phyloP scores from a whole-genome alignment of 208 protist genomes.

The Crithidia brevicula region DNA sequence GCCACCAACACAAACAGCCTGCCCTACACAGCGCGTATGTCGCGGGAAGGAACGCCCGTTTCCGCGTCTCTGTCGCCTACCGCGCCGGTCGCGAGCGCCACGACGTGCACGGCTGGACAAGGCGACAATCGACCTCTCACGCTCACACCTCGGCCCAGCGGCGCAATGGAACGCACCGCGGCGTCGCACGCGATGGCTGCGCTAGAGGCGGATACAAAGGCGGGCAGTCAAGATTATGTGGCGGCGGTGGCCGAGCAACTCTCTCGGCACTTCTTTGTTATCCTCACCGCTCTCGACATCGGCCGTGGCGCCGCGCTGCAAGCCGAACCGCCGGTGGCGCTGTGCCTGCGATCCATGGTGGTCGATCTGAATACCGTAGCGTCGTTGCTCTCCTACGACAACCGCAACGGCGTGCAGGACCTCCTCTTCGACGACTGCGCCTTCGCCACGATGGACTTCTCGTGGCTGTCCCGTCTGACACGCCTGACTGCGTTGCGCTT shows the following conservation, averaged over 20 bases:
- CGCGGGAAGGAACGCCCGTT: constrained; percentile 12
- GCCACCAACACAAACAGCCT: constrained; percentile 17
- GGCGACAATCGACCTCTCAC: background rate
- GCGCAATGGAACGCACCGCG: background rate
- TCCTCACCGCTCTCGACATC: constrained; percentile 36
- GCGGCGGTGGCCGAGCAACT: constrained; percentile 31
- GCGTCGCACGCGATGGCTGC: background rate
- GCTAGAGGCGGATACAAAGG: constrained; percentile 1
- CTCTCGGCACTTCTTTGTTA: constrained; percentile 26
- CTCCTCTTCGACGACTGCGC: constrained; percentile 45
- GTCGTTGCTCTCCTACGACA: constrained; percentile 34
- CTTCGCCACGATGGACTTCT: constrained; percentile 29
- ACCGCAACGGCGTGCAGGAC: constrained; percentile 20
- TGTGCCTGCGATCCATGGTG: constrained; percentile 37
- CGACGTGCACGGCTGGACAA: too few species aligned
- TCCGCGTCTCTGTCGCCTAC: background rate
- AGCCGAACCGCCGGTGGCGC: constrained; percentile 13
- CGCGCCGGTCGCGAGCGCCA: background rate
- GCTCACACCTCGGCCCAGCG: background rate
- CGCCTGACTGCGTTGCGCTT: constrained; percentile 30
- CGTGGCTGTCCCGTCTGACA: constrained; percentile 27
- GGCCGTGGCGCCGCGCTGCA: constrained; percentile 29
- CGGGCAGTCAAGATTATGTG: constrained; percentile 31
- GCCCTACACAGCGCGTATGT: constrained; percentile 11
- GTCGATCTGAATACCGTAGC: constrained; percentile 32